These are phyloP conservation scores for Nidularia pulvinata DNA, from an alignment of 768 basidiomycete genomes.

Conservation along the genomic window DNA sequence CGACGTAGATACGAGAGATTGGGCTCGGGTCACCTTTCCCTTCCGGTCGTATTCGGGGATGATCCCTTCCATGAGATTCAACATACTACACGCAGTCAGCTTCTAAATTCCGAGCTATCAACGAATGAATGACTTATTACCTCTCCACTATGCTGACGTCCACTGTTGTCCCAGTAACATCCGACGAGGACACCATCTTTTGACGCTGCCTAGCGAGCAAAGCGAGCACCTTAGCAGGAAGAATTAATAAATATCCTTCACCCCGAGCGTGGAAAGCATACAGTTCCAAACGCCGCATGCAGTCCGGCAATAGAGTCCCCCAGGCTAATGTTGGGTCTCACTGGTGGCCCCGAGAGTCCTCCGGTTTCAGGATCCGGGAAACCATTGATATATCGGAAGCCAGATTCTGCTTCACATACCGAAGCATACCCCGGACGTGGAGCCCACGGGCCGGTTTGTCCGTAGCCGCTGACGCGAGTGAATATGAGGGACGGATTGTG, in stretches of 20 bases:
- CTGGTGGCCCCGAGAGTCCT: slow-evolving; percentile 57
- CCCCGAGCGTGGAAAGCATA: slow-evolving; percentile 20
- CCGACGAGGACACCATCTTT: slow-evolving; percentile 21
- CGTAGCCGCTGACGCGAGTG: slow-evolving; percentile 82
- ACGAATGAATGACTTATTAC: too few relatives aligned
- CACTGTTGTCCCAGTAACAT: slow-evolving; percentile 49
- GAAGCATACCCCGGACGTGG: slow-evolving; percentile 72
- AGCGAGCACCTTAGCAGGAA: slow-evolving; percentile 50
- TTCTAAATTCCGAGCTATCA: too few relatives aligned
- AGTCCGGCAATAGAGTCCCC: slow-evolving; percentile 74
- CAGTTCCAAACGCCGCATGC: slow-evolving; percentile 75
- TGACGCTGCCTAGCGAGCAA: slow-evolving; percentile 45
- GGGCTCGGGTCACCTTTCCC: slow-evolving; percentile 44
- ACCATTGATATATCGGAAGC: slow-evolving; percentile 75
- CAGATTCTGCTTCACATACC: slow-evolving; percentile 76
- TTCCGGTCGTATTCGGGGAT: slow-evolving; percentile 77
- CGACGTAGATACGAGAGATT: neutral
- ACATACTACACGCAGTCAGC: too few relatives aligned
- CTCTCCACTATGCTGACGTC: slow-evolving; percentile 80
- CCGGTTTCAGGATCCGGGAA: slow-evolving; percentile 54
- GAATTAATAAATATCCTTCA: neutral
- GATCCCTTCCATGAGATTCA: slow-evolving; percentile 78
- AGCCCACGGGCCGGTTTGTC: slow-evolving; percentile 76
- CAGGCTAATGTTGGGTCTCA: slow-evolving; percentile 71
- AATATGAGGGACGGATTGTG: slow-evolving; percentile 88